Base-by-base conservation (phyloP, 805 yeast species). In the Candida sanyiensis region DNA sequence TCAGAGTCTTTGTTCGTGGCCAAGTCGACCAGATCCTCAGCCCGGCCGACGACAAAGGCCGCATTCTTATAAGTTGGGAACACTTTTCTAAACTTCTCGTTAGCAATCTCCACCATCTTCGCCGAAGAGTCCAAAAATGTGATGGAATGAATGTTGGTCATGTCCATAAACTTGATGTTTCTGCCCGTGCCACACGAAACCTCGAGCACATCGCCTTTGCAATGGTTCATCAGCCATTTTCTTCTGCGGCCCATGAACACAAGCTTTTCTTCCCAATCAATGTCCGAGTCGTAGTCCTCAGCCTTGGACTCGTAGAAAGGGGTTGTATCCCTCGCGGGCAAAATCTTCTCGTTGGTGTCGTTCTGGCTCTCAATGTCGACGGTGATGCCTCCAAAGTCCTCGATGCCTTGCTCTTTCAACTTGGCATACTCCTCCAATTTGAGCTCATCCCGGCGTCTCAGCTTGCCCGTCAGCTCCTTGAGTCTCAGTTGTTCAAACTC, bases 101-200 rank as follows among this genome's bases (percentile, higher is more conserved):
- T 73, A 0, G 96, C 73, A 10, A 80, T 70, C 48, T 83, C 84
- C 65, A 93, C 78, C 98, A 93, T 93, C 42, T 81, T 77, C 32
- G 68, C 58, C 0, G 97, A 83, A 1, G 96, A 73, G 58, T 93
- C 98, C 34, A 89, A 62, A 50, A 84, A 86, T 0, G 97, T 90
- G 27, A 86, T 73, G 0, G 96, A 83, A 34, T 72, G 69, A 22
- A 90, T 63, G 20, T 66, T 57, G 2, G 73, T 68, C 16, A 79
- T 73, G 38, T 80, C 72, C 49, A 87, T 62, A 56, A 81, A 89
- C 34, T 81, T 79, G 40, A 90, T 73, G 57, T 93, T 93, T 60
- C 97, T 73, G 6, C 98, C 97, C 0, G 98, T 93, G 42, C 98
- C 98, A 56, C 95, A 85, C 0, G 97, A 82, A 9, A 90, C 93